These are phyloP conservation scores for Yamadazyma endophytica DNA, from an alignment of 805 yeast species.

Conservation along the genomic window DNA sequence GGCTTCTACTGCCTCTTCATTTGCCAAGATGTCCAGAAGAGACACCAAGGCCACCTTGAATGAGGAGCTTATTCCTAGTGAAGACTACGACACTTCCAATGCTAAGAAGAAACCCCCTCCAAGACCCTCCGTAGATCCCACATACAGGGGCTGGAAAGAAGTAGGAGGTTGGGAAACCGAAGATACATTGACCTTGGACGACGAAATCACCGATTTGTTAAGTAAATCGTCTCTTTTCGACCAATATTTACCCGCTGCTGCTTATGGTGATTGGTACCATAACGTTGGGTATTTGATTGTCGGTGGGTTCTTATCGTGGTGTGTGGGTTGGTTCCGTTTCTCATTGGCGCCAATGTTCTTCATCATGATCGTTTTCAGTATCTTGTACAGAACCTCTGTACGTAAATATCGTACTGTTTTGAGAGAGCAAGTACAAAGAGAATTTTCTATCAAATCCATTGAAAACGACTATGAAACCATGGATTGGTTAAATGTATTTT, in stretches of 20 bases:
- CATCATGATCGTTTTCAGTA: constrained; percentile 54
- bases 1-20: constrained; percentile 2
- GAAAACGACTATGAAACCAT: constrained; percentile 89
- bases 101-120: constrained; percentile 35
- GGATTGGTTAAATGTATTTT: constrained; percentile 91
- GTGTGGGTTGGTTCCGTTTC: constrained; percentile 72
- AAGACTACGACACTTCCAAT: constrained; percentile 31
- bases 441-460: constrained; percentile 71
- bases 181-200: constrained; percentile 62
- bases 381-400: constrained; percentile 79
- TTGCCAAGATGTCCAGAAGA: constrained; percentile 3
- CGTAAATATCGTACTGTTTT: constrained; percentile 71
- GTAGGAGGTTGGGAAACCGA: constrained; percentile 81
- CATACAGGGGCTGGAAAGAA: constrained; percentile 92
- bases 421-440: constrained; percentile 82
- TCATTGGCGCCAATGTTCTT: constrained; percentile 79
- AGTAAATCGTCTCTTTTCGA: constrained; percentile 73
- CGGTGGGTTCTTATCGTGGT: constrained; percentile 72
- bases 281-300: constrained; percentile 66
- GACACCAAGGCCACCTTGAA: constrained; percentile 5
- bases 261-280: constrained; percentile 97
- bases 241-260: constrained; percentile 64
- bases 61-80: constrained; percentile 25
- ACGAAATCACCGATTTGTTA: constrained; percentile 66
- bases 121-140: constrained; percentile 56